Evolutionary conservation across 768 basidiomycete genomes (phyloP).

Genomic region (Arthromyces matolae): DNA sequence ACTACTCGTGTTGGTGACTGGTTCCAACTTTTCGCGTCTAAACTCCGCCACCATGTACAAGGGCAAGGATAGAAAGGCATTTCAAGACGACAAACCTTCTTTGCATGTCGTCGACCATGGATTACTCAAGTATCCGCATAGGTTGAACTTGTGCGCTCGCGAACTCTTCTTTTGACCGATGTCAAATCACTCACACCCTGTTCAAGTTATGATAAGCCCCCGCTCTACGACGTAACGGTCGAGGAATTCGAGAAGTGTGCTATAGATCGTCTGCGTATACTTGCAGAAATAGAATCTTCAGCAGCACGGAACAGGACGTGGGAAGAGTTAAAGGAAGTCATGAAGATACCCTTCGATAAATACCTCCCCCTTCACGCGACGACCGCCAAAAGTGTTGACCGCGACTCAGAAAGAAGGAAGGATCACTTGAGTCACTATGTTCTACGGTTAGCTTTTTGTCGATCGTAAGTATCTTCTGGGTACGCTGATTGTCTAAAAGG

Average conservation of each 20-base stretch:
- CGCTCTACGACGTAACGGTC: constrained; percentile 82
- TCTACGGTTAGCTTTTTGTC: constrained; percentile 89
- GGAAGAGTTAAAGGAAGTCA: constrained; percentile 70
- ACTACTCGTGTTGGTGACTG: constrained; percentile 22
- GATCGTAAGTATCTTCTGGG: constrained; percentile 64
- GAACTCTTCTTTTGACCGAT: neutral
- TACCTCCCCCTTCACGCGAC: constrained; percentile 70
- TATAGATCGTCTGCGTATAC: constrained; percentile 78
- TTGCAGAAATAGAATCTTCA: constrained; percentile 90
- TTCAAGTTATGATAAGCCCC: constrained; percentile 80
- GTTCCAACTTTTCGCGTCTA: neutral
- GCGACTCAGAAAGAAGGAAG: constrained; percentile 64
- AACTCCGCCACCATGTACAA: constrained; percentile 38
- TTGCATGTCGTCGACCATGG: constrained; percentile 29
- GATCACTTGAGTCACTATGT: constrained; percentile 95
- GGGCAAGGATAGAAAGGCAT: constrained; percentile 24
- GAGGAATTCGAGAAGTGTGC: constrained; percentile 95
- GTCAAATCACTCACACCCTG: constrained; percentile 9
- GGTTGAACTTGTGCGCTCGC: constrained; percentile 80
- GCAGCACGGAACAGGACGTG: constrained; percentile 78
- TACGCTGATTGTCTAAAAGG: neutral
- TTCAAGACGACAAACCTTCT: constrained; percentile 18
- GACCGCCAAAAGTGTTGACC: constrained; percentile 42
- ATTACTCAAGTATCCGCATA: constrained; percentile 51
- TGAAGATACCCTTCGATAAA: constrained; percentile 60